Base-by-base conservation (phyloP, 139 green algal species). In the Desmodesmus armatus region DNA sequence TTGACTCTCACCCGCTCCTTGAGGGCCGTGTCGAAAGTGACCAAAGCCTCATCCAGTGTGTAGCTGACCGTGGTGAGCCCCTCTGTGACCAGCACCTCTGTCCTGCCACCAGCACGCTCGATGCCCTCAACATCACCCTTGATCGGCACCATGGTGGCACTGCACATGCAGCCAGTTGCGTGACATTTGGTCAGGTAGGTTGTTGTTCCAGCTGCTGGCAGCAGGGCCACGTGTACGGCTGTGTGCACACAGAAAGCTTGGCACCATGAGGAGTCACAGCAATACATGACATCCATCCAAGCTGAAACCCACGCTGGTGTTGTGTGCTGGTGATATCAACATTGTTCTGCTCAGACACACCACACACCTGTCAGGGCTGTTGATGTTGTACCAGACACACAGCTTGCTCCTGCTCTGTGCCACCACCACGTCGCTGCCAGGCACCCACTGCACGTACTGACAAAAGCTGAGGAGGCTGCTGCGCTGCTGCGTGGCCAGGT, bases 401-500 rank as follows among this genome's bases (percentile, higher is more conserved):
- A 98, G 83, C 82, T 93, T 95, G 76, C 85, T 80, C 33, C 91
- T 84, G 82, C 71, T 92, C 84, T 98, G 95, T 19, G 93, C 95
- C 39, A 98, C 94, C 15, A 98, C 90, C 23, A 97, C 94, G 78
- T 97, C 93, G 21, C 78, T 92, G 73, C 86, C 82, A 13, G 95
- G 95, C 35, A 97, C 94, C 95, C 95, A 98, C 90, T 97, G 94
- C 63, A 94, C 93, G 80, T 98, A 98, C 73, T 88, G 89, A 83
- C 89, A 94, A 84, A 92, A 95, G 81, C 92, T 89, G 39, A 97
- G 90, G 76, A 98, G 88, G 75, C 91, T 95, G 78, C 78, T 89
- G 53, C 92, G 93, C 84, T 94, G 85, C 87, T 95, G 91, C 13
- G 58, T 89, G 67, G 69, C 65, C 31, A 98, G 84, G 88, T 94